Conservation (phyloP, 495 filamentous ascomycete genomes). For the Penicillium parvum region DNA sequence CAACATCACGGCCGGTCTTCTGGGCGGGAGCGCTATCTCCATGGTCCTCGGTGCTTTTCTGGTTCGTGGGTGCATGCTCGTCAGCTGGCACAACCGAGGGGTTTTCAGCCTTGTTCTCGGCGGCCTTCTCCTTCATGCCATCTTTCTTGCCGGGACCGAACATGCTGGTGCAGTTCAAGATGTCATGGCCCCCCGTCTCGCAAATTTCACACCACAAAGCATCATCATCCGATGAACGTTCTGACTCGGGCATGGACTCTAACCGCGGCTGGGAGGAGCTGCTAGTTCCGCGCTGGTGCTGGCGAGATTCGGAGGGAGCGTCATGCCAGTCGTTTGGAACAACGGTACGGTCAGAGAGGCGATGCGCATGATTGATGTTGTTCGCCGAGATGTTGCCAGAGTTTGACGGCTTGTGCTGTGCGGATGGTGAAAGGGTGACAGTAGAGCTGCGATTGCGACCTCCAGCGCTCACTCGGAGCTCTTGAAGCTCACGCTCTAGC, state of each 20-base stretch:
- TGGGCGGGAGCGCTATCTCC: slow-evolving; percentile 20
- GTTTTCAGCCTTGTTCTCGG: slow-evolving; percentile 15
- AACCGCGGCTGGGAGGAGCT: slow-evolving; percentile 35
- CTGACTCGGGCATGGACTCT: slow-evolving; percentile 66
- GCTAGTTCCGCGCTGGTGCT: slow-evolving; percentile 30
- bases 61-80: slow-evolving; percentile 12
- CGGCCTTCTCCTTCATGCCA: slow-evolving; percentile 7
- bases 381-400: slow-evolving; percentile 26
- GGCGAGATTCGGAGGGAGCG: slow-evolving; percentile 27
- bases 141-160: slow-evolving; percentile 49
- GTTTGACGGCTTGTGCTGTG: slow-evolving; percentile 36
- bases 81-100: slow-evolving; percentile 15
- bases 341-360: slow-evolving; percentile 45
- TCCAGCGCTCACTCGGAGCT: slow-evolving; percentile 39
- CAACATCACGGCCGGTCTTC: slow-evolving; percentile 46
- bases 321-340: slow-evolving; percentile 45
- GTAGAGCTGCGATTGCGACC: slow-evolving; percentile 40
- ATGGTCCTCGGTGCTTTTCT: slow-evolving; percentile 11
- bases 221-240: slow-evolving; percentile 68
- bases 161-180: slow-evolving; percentile 88
- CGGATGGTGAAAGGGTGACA: slow-evolving; percentile 32
- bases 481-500: slow-evolving; percentile 80
- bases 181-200: slow-evolving; percentile 89
- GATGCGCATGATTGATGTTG: slow-evolving; percentile 32
- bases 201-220: slow-evolving; percentile 95